Conservation (phyloP, 2,329 filamentous ascomycete genomes). For the Nemania diffusa region DNA sequence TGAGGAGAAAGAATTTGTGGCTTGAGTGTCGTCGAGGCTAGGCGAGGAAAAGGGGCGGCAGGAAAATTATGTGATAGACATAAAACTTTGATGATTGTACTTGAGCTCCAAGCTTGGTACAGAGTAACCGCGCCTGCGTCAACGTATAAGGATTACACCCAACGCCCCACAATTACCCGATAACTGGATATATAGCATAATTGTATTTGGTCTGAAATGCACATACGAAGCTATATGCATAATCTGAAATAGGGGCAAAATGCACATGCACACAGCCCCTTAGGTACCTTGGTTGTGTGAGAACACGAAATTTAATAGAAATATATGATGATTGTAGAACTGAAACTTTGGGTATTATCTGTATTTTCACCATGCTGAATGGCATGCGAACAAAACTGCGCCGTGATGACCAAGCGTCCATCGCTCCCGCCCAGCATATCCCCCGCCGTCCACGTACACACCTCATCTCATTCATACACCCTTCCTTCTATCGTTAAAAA, state of each 20-base stretch:
- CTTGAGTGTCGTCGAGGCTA: too few relatives aligned
- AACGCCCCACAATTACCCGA: too few relatives aligned
- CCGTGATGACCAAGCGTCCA: conserved; percentile 32
- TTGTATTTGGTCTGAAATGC: not conserved
- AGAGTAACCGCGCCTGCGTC: not conserved
- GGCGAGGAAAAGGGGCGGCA: too few relatives aligned
- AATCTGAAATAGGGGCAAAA: too few relatives aligned
- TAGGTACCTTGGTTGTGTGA: too few relatives aligned
- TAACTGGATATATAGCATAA: not conserved
- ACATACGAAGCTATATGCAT: too few relatives aligned
- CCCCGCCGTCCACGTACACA: conserved; percentile 13
- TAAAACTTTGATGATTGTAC: not conserved
- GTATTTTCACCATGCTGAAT: conserved; percentile 31
- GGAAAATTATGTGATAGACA: not conserved
- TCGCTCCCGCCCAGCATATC: conserved; percentile 16
- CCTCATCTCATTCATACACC: conserved; percentile 31
- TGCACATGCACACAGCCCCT: not conserved
- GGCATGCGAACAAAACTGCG: conserved; percentile 29
- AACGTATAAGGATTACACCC: too few relatives aligned
- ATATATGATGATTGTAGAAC: conserved; percentile 4
- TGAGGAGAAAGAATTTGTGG: too few relatives aligned
- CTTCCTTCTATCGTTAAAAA: conserved; percentile 26
- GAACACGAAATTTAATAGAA: too few relatives aligned
- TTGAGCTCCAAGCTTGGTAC: not conserved
- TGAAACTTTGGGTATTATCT: conserved; percentile 32